Conservation (phyloP, 345 rosid genomes). For the Microcos paniculata region DNA sequence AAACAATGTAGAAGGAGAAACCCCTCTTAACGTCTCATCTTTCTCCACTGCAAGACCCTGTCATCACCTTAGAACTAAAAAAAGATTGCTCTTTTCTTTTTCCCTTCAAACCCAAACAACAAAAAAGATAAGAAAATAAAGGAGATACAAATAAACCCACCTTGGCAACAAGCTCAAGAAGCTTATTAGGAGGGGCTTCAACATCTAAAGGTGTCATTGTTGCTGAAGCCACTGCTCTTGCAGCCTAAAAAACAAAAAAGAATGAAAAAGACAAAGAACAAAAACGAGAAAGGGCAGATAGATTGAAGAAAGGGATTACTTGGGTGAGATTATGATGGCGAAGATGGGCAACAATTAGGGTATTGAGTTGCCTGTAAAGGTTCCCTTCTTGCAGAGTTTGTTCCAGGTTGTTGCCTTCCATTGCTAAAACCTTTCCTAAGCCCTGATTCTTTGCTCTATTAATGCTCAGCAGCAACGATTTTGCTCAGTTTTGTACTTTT, state of each 20-base stretch:
- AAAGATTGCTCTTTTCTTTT: neutral
- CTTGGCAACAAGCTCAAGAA: conserved; percentile 80
- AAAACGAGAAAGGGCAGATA: neutral
- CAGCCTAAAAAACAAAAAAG: conserved; percentile 46
- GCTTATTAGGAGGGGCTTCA: conserved; percentile 69
- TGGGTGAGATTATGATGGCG: conserved; percentile 74
- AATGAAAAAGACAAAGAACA: neutral
- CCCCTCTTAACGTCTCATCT: conserved; percentile 53
- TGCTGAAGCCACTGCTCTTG: conserved; percentile 72
- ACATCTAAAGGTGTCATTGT: conserved; percentile 77
- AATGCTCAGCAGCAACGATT: neutral
- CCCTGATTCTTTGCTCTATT: neutral
- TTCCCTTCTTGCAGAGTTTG: conserved; percentile 70
- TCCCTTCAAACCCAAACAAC: neutral
- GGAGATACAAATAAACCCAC: conserved; percentile 29
- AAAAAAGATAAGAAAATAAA: neutral
- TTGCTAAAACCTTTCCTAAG: neutral
- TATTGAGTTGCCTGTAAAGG: conserved; percentile 61
- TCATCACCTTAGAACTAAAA: conserved; percentile 24
- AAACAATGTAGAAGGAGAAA: conserved; percentile 43
- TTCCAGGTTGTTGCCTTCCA: conserved; percentile 52
- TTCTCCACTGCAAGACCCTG: conserved; percentile 92
- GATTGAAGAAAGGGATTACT: conserved; percentile 24
- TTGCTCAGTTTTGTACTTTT: neutral
- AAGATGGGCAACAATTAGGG: conserved; percentile 85